Conservation (phyloP, 352 stramenopile genomes). For the Phytophthora brassicae region DNA sequence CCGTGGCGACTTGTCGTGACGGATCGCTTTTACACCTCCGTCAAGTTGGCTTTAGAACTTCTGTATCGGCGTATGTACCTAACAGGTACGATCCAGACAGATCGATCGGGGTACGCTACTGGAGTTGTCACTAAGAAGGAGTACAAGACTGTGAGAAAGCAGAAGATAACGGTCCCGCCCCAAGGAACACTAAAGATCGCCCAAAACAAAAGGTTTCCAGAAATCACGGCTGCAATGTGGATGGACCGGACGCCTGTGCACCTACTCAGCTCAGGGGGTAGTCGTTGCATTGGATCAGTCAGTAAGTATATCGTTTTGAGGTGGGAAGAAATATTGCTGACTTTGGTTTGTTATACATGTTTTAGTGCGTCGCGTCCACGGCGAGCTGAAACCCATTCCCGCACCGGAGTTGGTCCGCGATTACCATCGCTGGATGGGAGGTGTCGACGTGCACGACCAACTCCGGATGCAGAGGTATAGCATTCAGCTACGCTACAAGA, state of each 20-base stretch:
- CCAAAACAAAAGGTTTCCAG: too few species aligned
- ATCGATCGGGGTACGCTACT: conserved; percentile 1
- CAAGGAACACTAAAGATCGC: too few species aligned
- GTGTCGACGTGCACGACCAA: too few species aligned
- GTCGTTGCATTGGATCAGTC: too few species aligned
- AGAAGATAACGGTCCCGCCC: too few species aligned
- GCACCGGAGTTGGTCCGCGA: conserved; percentile 11
- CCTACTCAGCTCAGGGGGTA: too few species aligned
- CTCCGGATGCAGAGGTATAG: too few species aligned
- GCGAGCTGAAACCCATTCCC: not conserved
- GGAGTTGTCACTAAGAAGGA: too few species aligned
- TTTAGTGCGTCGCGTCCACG: not conserved
- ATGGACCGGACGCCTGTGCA: too few species aligned
- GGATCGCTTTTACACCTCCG: conserved; percentile 7
- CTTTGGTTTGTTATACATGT: not conserved
- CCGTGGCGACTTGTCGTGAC: conserved; percentile 11
- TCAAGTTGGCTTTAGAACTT: conserved; percentile 1
- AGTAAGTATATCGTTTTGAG: not conserved
- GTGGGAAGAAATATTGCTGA: not conserved
- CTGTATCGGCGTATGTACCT: conserved; percentile 5
- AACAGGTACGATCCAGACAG: conserved; percentile 1
- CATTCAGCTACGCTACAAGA: conserved; percentile 15
- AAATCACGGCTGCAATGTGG: too few species aligned
- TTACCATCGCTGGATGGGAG: too few species aligned
- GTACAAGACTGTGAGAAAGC: too few species aligned